Base-by-base conservation (phyloP, 129 eudicot species). In the Artemisia argyi region DNA sequence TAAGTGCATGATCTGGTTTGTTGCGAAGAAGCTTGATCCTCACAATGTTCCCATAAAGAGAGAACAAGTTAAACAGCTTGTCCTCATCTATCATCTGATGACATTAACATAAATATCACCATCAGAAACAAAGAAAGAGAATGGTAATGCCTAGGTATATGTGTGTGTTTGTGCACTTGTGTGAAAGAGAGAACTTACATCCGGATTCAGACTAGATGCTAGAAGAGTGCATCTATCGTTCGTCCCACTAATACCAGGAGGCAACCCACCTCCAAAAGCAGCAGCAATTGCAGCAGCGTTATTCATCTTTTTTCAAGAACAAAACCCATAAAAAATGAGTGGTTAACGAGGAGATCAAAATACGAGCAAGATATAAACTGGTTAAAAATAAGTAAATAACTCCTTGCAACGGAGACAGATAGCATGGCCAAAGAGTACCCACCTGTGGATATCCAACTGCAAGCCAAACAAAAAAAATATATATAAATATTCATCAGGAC, bases 371-470 rank as follows among this genome's bases (percentile, higher is more conserved):
- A 66, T 17, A 53, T 63, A 4, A 65, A 73, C 30, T 28, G 73
- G 22, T 66, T 42, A 76, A 24, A 61, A 16, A 20, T 20, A 39
- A 7, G 11, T 7, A 39, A 32, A 61, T 20, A 19, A 69, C 75
- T 77, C 71, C 70, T 57, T 73, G 47, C 50, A 61, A 50, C 71
- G 42, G 7, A 54, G 71, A 52, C 35, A 68, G 54, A 65, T 61
- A 61, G 52, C 55, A 73, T 55, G 52, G 63, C 57, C 71, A 80
- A 69, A 73, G 75, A 62, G 68, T 60, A 80, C 94, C 42, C 81
- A 94, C 99, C 99, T 90, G 99, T 11, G 91, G 88, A 80, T 80
- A 90, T 79, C 96, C 97, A 84, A 65, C 99, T 94, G 97, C 14
- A 84, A 71, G 8, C 16, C 60, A 69, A 62, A 67, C 61, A 69